Evolutionary conservation across 2,329 filamentous ascomycete genomes (phyloP).

Genomic region (Cordyceps sp.): DNA sequence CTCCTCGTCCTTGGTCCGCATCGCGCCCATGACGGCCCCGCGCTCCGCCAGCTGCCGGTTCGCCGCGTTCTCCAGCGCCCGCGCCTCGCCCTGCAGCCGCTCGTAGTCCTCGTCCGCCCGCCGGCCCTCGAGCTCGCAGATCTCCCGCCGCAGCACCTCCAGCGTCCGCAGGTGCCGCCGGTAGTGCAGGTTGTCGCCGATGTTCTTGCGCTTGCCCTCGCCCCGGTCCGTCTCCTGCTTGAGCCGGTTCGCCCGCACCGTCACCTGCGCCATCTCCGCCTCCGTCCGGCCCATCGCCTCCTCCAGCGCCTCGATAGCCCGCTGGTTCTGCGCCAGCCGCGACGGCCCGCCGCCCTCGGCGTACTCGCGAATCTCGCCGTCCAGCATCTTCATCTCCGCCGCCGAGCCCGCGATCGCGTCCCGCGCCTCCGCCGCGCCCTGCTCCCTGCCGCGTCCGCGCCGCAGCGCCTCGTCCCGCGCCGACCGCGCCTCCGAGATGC

Average conservation of each 20-base stretch:
- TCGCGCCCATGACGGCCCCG: constrained; percentile 56
- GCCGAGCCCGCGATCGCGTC: constrained; percentile 58
- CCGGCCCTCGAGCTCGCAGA: constrained; percentile 56
- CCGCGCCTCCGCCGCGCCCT: constrained; percentile 52
- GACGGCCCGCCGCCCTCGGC: constrained; percentile 56
- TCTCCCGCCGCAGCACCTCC: constrained; percentile 49
- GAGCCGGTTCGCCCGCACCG: constrained; percentile 57
- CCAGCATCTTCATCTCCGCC: constrained; percentile 59
- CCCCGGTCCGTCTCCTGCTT: constrained; percentile 64
- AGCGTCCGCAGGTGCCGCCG: constrained; percentile 58
- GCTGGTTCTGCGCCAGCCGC: constrained; percentile 52
- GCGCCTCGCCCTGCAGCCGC: constrained; percentile 54
- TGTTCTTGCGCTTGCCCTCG: constrained; percentile 70
- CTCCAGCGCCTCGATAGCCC: constrained; percentile 52
- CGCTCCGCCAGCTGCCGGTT: constrained; percentile 57
- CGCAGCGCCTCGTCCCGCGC: constrained; percentile 62
- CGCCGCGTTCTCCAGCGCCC: constrained; percentile 47
- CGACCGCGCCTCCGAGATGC: constrained; percentile 58
- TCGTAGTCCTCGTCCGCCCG: constrained; percentile 73
- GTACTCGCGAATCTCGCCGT: constrained; percentile 67
- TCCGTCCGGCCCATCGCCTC: constrained; percentile 48
- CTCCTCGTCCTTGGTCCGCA: constrained; percentile 75
- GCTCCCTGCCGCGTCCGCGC: constrained; percentile 56
- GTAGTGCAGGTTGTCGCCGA: constrained; percentile 76
- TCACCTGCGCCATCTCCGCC: constrained; percentile 48